Conservation (phyloP, 1,284 basidiomycete genomes). For the Cutaneotrichosporon cavernicola region DNA sequence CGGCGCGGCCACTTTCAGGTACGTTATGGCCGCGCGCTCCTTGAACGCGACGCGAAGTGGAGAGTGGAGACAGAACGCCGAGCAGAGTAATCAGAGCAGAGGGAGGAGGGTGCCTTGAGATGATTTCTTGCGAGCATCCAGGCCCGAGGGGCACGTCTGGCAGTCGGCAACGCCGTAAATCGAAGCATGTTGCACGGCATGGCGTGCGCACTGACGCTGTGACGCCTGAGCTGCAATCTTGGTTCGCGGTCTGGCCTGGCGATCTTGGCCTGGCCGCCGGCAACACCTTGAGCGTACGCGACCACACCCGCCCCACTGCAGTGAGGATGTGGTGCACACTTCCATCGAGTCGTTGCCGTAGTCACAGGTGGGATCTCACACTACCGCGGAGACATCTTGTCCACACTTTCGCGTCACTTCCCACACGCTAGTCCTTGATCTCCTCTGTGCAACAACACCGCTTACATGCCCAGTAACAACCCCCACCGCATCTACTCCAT, state of each 20-base stretch:
- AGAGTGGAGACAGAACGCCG: not conserved
- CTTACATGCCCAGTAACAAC: slow-evolving; percentile 12
- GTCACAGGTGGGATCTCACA: not conserved
- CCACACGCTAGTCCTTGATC: not conserved
- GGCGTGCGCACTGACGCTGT: slow-evolving; percentile 1
- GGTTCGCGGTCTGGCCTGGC: not conserved
- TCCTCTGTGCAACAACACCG: not conserved
- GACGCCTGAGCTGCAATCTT: too few species aligned
- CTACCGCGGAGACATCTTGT: not conserved
- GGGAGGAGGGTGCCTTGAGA: not conserved
- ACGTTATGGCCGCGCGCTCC: not conserved
- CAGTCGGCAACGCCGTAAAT: not conserved
- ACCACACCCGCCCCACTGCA: not conserved
- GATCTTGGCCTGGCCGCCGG: not conserved
- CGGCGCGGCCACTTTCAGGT: not conserved
- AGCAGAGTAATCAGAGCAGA: not conserved
- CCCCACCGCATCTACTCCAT: slow-evolving; percentile 1
- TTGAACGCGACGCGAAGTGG: not conserved
- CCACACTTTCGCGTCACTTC: not conserved
- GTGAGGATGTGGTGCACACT: not conserved
- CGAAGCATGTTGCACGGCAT: not conserved
- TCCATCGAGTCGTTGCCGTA: not conserved
- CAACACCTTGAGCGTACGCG: not conserved
- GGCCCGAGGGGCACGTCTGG: not conserved
- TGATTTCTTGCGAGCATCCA: not conserved